These are phyloP conservation scores for Uronychia setigera DNA, from an alignment of 73 alveolate species.

Conservation along the genomic window DNA sequence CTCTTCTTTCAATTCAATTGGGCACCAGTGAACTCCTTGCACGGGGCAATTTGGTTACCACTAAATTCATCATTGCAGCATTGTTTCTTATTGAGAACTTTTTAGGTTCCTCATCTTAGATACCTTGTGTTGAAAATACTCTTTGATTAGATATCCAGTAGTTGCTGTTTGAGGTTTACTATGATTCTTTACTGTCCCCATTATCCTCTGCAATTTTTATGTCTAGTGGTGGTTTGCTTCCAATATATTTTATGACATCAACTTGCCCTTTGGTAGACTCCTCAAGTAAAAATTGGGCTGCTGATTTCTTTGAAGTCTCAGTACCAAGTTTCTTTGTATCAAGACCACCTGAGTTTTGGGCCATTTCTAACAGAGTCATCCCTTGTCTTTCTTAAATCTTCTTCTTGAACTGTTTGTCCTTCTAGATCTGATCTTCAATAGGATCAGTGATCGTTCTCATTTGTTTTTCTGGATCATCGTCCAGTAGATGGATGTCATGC, in stretches of 20 bases:
- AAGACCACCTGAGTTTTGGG: too few relatives aligned
- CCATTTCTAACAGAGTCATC: too few relatives aligned
- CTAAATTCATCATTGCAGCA: neutral
- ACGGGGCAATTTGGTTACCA: neutral
- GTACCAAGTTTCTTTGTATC: too few relatives aligned
- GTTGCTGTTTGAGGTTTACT: neutral
- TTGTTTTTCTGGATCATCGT: neutral
- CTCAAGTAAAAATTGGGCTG: too few relatives aligned
- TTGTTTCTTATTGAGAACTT: neutral
- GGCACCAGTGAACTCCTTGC: neutral
- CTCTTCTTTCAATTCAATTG: neutral
- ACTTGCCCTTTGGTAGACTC: neutral
- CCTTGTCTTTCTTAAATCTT: neutral
- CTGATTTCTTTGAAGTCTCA: too few relatives aligned
- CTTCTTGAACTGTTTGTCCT: neutral
- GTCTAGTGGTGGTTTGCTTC: neutral
- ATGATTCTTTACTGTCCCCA: neutral
- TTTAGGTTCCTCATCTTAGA: neutral
- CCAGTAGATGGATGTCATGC: neutral
- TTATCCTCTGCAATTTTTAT: neutral
- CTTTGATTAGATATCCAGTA: neutral
- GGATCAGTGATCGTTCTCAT: neutral
- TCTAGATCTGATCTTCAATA: neutral
- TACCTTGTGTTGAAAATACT: neutral
- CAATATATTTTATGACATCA: neutral